A percentile compares a stretch with the other conserved stretches of the same genome.
Evolutionary conservation across 805 yeast species (phyloP).

Genomic region (Suhomyces faveliae): DNA sequence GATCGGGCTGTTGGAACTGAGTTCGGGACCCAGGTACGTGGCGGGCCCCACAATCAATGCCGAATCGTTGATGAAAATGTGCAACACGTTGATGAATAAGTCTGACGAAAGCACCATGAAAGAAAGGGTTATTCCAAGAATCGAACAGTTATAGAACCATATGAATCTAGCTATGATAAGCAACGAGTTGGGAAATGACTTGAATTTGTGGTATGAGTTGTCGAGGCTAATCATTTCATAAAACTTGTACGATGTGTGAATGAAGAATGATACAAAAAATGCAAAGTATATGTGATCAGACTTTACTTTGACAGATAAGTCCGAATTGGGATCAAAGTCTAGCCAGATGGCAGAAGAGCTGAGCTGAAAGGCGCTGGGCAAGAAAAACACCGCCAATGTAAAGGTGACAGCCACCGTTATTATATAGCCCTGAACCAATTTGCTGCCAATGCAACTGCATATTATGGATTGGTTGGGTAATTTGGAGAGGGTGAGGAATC

Average conservation of each 20-base stretch:
- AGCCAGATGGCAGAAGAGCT: constrained; percentile 21
- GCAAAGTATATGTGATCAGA: constrained; percentile 27
- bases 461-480: constrained; percentile 1
- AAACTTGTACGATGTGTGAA: constrained; percentile 13
- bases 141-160: constrained; percentile 22
- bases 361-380: constrained; percentile 16
- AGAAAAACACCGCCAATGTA: constrained; percentile 1
- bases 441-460: background rate
- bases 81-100: constrained; percentile 17
- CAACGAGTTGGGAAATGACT: constrained; percentile 16
- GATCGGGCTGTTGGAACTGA: constrained; percentile 3
- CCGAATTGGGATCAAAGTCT: constrained; percentile 1
- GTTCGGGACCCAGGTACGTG: background rate
- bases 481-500: background rate
- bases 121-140: constrained; percentile 12
- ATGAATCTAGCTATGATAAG: constrained; percentile 17
- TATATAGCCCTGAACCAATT: constrained; percentile 2
- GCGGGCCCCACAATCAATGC: background rate
- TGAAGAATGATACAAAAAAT: constrained; percentile 12
- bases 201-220: constrained; percentile 13
- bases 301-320: constrained; percentile 12
- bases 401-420: background rate
- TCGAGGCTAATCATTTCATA: constrained; percentile 10
- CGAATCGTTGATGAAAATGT: constrained; percentile 4
- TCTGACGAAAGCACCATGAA: constrained; percentile 20